These are phyloP conservation scores for Candida pseudoviswanathii DNA, from an alignment of 1,139 yeast species.

Conservation along the genomic window DNA sequence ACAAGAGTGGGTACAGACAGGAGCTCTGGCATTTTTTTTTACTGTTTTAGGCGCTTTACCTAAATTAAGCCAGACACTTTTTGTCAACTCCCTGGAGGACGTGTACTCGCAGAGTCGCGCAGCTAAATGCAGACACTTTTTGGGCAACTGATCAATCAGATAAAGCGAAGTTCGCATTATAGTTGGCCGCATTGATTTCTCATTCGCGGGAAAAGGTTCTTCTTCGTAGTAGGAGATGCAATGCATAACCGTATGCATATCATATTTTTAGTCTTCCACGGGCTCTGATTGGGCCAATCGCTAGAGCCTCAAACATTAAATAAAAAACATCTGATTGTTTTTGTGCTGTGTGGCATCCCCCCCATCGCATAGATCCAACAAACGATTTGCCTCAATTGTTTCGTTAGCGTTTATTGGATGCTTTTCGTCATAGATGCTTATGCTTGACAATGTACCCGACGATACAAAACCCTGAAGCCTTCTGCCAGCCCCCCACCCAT, in stretches of 20 bases:
- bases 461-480: not conserved
- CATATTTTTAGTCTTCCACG: not conserved
- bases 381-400: not conserved
- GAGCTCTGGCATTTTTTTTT: no score
- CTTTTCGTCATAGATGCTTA: no score
- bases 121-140: not conserved
- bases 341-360: not conserved
- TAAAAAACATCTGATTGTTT: not conserved
- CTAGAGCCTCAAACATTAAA: no score
- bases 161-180: constrained; percentile 4
- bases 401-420: not conserved
- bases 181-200: not conserved
- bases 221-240: not conserved
- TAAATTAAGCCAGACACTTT: not conserved
- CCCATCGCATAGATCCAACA: not conserved
- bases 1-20: no score
- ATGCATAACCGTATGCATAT: not conserved
- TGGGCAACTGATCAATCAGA: constrained; percentile 1
- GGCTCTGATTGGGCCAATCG: not conserved
- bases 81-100: not conserved
- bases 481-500: not conserved
- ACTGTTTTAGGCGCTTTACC: not conserved
- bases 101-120: not conserved
- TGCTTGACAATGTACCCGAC: not conserved
- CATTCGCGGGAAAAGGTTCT: not conserved